Evolutionary conservation across 164 flowering plant genomes (phyloP).

Genomic region (Aristolochia contorta): DNA sequence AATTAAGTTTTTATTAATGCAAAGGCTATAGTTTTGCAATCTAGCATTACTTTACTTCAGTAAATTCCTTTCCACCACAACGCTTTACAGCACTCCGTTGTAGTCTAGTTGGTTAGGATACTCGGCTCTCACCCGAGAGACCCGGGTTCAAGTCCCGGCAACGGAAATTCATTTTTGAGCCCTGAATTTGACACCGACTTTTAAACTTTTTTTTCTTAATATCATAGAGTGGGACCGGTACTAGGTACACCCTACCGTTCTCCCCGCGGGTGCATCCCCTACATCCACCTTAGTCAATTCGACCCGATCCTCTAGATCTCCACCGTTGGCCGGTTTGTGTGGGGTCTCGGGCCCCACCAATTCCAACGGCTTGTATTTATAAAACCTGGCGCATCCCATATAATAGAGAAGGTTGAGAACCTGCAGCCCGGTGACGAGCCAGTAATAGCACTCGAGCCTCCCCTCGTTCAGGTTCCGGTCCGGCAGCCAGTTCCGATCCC

Average conservation of each 20-base stretch:
- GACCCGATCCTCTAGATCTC: constrained; percentile 9
- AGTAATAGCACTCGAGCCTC: constrained; percentile 47
- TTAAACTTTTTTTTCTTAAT: neutral
- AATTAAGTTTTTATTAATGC: too few relatives aligned
- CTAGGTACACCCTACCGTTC: neutral
- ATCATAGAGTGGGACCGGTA: too few relatives aligned
- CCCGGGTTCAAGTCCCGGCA: constrained; percentile 99
- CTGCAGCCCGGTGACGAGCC: constrained; percentile 48
- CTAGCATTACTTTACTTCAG: too few relatives aligned
- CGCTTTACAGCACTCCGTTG: constrained; percentile 51
- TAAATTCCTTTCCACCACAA: too few relatives aligned
- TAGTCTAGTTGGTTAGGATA: constrained; percentile 95
- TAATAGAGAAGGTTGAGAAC: constrained; percentile 43
- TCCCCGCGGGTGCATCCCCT: too few relatives aligned
- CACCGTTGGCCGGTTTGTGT: constrained; percentile 2
- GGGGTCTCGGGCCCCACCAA: constrained; percentile 8
- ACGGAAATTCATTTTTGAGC: too few relatives aligned
- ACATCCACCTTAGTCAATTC: constrained; percentile 8
- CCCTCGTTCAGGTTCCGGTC: constrained; percentile 54
- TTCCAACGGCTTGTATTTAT: constrained; percentile 45
- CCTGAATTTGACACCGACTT: too few relatives aligned
- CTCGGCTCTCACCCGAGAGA: constrained; percentile 97
- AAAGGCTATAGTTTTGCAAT: too few relatives aligned
- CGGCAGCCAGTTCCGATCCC: constrained; percentile 47
- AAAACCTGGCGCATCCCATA: constrained; percentile 36